Percentiles rank a stretch among this genome's conserved stretches.
These are phyloP conservation scores for Colletotrichum musicola DNA, from an alignment of 2,329 filamentous ascomycete genomes.

Conservation along the genomic window DNA sequence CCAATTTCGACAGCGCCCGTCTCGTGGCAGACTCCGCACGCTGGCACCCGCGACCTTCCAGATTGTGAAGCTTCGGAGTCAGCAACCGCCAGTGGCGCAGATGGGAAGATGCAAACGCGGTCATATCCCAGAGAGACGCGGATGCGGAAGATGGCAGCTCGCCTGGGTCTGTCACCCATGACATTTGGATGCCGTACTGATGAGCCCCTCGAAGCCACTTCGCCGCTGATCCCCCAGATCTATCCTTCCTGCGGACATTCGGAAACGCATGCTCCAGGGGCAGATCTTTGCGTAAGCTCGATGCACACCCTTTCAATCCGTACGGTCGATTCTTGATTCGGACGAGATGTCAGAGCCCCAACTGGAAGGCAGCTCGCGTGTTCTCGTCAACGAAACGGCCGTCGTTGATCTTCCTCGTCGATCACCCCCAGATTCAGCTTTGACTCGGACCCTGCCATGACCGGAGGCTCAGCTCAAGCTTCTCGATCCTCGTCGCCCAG, in stretches of 20 bases:
- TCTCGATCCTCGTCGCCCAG: conserved; percentile 29
- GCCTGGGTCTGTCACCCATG: neutral
- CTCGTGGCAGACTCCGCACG: neutral
- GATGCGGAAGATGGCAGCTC: neutral
- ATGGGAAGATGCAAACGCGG: neutral
- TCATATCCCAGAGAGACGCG: conserved; percentile 2
- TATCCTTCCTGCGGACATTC: neutral
- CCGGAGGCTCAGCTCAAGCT: conserved; percentile 37
- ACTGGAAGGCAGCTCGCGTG: neutral
- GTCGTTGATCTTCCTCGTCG: conserved; percentile 1
- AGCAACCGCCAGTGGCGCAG: neutral
- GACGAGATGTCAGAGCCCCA: too few species aligned
- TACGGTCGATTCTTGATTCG: too few species aligned
- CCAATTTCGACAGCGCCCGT: neutral
- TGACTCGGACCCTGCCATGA: conserved; percentile 23
- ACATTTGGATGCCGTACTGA: neutral
- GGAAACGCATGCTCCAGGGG: conserved; percentile 29
- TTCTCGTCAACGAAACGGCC: neutral
- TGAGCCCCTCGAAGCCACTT: neutral
- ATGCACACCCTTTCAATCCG: neutral
- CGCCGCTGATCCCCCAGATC: conserved; percentile 17
- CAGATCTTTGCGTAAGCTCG: neutral
- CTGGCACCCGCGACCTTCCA: neutral
- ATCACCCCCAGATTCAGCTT: conserved; percentile 6
- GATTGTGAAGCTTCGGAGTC: conserved; percentile 11